Conservation (phyloP, 2,329 filamentous ascomycete species). For the Aureobasidium sp. region DNA sequence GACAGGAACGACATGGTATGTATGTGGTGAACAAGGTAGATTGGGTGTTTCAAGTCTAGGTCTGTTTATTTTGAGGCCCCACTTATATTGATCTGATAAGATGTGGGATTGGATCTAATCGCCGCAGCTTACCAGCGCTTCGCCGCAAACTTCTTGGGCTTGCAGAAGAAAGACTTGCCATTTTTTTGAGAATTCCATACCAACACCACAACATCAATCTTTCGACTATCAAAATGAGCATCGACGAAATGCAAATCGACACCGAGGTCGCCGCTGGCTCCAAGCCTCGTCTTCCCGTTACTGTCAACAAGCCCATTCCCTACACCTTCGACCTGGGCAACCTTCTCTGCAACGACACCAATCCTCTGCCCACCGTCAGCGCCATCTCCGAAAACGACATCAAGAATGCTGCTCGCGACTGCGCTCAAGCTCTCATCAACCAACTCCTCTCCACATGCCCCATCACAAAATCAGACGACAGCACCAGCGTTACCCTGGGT, state of each 20-base stretch:
- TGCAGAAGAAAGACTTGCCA: neutral
- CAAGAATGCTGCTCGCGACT: conserved; percentile 74
- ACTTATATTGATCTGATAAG: neutral
- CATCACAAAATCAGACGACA: conserved; percentile 58
- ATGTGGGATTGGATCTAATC: neutral
- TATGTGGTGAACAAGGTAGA: neutral
- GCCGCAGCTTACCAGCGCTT: neutral
- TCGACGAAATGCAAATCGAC: conserved; percentile 17
- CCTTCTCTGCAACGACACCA: conserved; percentile 78
- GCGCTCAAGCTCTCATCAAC: conserved; percentile 86
- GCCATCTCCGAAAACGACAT: conserved; percentile 40
- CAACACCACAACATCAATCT: neutral
- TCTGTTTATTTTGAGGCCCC: conserved; percentile 2
- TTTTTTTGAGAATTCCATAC: neutral
- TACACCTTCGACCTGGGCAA: conserved; percentile 90
- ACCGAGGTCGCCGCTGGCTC: conserved; percentile 6
- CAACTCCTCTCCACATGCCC: conserved; percentile 86
- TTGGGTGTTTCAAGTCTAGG: neutral
- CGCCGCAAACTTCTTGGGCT: neutral
- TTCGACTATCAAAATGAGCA: conserved; percentile 8
- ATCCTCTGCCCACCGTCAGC: conserved; percentile 58
- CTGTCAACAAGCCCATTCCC: conserved; percentile 66
- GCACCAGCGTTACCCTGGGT: conserved; percentile 61
- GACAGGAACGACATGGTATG: conserved; percentile 2
- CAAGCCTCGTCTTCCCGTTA: conserved; percentile 17